Conservation (phyloP, 2,329 filamentous ascomycete genomes). For the Cladorrhinum sp. region DNA sequence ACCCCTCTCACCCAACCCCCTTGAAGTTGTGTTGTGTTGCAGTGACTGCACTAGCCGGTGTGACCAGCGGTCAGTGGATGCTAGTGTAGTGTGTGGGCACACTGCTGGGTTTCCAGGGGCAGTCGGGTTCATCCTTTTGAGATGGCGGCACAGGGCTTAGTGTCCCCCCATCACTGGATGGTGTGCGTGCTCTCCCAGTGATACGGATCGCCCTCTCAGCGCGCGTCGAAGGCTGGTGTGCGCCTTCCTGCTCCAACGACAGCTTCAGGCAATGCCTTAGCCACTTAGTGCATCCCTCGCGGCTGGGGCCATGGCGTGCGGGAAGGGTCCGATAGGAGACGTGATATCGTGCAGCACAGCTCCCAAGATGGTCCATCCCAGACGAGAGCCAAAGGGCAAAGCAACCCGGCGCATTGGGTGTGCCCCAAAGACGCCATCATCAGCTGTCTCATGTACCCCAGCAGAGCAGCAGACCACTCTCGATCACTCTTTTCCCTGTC, state of each 20-base stretch:
- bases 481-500: conserved; percentile 3
- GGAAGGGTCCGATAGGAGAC: background rate
- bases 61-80: conserved; percentile 3
- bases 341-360: background rate
- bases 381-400: background rate
- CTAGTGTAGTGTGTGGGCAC: background rate
- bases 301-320: background rate
- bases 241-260: background rate
- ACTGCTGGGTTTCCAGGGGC: background rate
- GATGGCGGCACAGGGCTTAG: conserved; percentile 12
- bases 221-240: background rate
- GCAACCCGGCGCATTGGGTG: background rate
- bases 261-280: background rate
- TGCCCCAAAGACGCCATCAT: conserved; percentile 3
- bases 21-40: background rate
- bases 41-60: background rate
- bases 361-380: background rate
- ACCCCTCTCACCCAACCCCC: background rate
- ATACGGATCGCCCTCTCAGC: background rate
- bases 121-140: background rate
- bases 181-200: conserved; percentile 1
- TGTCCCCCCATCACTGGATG: background rate
- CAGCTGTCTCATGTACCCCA: conserved; percentile 10
- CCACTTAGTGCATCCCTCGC: background rate
- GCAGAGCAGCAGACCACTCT: background rate